Evolutionary conservation across 179 eudicot genomes (phyloP).

Genomic region (Gypsophila paniculata): DNA sequence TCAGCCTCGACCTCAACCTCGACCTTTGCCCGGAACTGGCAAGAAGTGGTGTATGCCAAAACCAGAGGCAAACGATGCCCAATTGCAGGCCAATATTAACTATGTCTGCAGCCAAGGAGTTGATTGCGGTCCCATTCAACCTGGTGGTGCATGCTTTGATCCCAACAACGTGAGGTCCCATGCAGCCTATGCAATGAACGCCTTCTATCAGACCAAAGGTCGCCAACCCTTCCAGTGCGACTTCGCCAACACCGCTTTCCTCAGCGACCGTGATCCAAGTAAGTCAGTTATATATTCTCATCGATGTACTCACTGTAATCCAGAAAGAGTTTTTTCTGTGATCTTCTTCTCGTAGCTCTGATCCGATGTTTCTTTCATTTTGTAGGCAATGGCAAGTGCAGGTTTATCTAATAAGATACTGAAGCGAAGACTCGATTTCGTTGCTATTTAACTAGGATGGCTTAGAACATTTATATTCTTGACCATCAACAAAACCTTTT

Average conservation of each 20-base stretch:
- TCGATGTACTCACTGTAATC: neutral
- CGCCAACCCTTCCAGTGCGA: constrained; percentile 59
- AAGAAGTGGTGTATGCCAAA: constrained; percentile 73
- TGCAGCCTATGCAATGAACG: constrained; percentile 70
- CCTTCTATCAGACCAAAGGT: constrained; percentile 65
- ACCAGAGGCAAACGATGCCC: constrained; percentile 42
- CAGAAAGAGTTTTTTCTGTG: neutral
- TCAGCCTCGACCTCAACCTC: constrained; percentile 10
- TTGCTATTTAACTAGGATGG: constrained; percentile 9
- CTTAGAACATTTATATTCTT: constrained; percentile 5
- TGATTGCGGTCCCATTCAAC: constrained; percentile 59
- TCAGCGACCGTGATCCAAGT: constrained; percentile 60
- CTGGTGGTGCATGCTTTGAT: constrained; percentile 60
- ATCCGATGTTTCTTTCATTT: neutral
- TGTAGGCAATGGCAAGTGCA: constrained; percentile 11
- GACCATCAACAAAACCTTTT: constrained; percentile 11
- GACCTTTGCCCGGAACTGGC: constrained; percentile 18
- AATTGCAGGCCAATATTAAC: constrained; percentile 58
- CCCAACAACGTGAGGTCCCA: constrained; percentile 63
- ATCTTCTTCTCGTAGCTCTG: constrained; percentile 7
- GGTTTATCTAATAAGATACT: neutral
- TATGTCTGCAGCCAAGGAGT: constrained; percentile 65
- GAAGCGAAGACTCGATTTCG: neutral
- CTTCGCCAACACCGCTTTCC: constrained; percentile 48
- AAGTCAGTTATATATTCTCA: constrained; percentile 26